Conservation (phyloP, 2,329 filamentous ascomycete genomes). For the Trichoderma gracile region DNA sequence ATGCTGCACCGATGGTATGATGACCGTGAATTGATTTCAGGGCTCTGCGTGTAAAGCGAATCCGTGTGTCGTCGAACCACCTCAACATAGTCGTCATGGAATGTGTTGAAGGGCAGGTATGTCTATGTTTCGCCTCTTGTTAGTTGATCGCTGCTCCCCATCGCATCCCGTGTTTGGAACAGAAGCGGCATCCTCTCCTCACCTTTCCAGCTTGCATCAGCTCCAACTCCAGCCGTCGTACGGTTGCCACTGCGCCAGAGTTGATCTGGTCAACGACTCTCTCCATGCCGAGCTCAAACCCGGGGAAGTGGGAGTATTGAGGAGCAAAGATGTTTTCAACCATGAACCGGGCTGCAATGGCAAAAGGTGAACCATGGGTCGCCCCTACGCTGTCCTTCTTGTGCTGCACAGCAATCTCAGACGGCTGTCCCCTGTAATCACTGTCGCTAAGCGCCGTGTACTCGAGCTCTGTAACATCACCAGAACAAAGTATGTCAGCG, state of each 20-base stretch:
- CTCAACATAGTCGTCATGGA: conserved; percentile 47
- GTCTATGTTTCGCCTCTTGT: conserved; percentile 32
- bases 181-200: conserved; percentile 28
- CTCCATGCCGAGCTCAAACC: conserved; percentile 39
- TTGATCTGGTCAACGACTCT: conserved; percentile 41
- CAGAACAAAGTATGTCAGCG: background rate
- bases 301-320: conserved; percentile 37
- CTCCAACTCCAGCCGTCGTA: conserved; percentile 53
- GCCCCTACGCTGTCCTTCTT: conserved; percentile 37
- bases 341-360: conserved; percentile 41
- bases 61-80: conserved; percentile 47
- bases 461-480: conserved; percentile 48
- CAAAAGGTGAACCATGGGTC: conserved; percentile 38
- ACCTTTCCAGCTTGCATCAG: conserved; percentile 55
- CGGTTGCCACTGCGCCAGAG: conserved; percentile 42
- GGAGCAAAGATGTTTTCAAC: conserved; percentile 40
- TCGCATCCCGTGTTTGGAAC: background rate
- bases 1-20: conserved; percentile 47
- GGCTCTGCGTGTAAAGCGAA: conserved; percentile 42
- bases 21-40: conserved; percentile 36
- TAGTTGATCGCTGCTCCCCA: conserved; percentile 18
- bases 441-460: conserved; percentile 41
- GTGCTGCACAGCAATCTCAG: conserved; percentile 47
- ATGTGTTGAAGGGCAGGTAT: conserved; percentile 39
- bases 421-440: conserved; percentile 41